Evolutionary conservation across 2,329 filamentous ascomycete genomes (phyloP), one percentile per base, ranked within the genome.

Genomic region (Hymenoscyphus infarciens): DNA sequence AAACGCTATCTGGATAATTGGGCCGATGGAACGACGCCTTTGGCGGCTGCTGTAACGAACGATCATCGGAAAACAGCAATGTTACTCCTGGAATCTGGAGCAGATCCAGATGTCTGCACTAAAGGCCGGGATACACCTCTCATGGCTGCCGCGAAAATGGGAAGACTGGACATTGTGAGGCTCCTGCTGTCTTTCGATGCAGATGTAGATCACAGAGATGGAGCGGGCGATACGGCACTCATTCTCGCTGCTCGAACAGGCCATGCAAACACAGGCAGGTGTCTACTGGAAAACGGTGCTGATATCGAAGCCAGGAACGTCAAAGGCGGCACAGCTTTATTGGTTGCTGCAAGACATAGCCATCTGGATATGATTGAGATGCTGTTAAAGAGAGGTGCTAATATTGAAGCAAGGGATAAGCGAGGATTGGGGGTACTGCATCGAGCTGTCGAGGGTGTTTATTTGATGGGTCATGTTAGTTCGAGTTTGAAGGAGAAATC

Each of bases 11-110:
- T 66, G 7, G 65, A 69, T 42, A 59, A 64, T 4, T 67, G 63
- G 64, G 55, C 63, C 2, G 55, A 57, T 10, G 56, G 64, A 15
- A 63, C 56, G 7, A 69, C 67, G 2, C 67, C 67, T 8, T 29
- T 69, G 15, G 54, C 66, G 10, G 64, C 65, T 11, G 66, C 67
- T 1, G 66, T 69, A 11, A 63, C 64, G 49, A 63, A 65, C 13
- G 45, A 64, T 3, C 66, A 68, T 59, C 27, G 59, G n/a, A 67
- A 66, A 49, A 68, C 67, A 1, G 58, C 66, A 1, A 60, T 63
- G 29, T 56, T 66, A 5, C 49, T 68, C 13, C 58, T 67, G 1
- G 65, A 66, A 45, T 57, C 59, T 16, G 68, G 66, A 22, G 67
- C 67, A 1, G 62, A 68, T 42, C 61, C 66, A 1, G 64, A 66